Percentiles rank a stretch among this genome's conserved stretches.
Evolutionary conservation across 257 asterid genomes (phyloP).

Genomic region (Fraxinus americana): DNA sequence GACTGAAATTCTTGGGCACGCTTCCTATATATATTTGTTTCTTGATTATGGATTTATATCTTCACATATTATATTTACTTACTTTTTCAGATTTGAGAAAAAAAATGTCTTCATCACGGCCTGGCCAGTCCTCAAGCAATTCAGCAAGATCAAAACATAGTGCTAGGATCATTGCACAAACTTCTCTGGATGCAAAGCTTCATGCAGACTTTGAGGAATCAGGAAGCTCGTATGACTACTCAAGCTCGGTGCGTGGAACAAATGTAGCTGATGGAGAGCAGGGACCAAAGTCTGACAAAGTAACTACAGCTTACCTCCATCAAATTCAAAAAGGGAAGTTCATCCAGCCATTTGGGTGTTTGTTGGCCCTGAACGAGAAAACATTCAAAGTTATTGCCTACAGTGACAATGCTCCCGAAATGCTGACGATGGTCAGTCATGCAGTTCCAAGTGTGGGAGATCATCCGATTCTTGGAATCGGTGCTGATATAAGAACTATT

Average conservation of each 20-base stretch:
- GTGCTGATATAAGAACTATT: conserved; percentile 68
- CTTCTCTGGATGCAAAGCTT: conserved; percentile 81
- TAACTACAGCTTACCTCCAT: conserved; percentile 76
- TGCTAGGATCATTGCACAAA: conserved; percentile 74
- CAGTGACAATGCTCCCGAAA: conserved; percentile 83
- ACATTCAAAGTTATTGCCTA: conserved; percentile 78
- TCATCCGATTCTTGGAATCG: conserved; percentile 66
- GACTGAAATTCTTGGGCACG: not conserved
- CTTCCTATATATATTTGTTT: not conserved
- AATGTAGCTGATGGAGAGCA: conserved; percentile 33
- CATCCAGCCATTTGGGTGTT: conserved; percentile 86
- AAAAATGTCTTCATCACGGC: conserved; percentile 61
- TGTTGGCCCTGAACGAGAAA: conserved; percentile 79
- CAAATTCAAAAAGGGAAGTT: conserved; percentile 80
- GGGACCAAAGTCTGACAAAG: conserved; percentile 57
- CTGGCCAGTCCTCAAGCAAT: conserved; percentile 61
- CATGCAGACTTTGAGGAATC: conserved; percentile 83
- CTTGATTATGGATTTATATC: not conserved
- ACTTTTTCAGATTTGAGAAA: conserved; percentile 35
- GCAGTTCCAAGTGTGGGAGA: conserved; percentile 91
- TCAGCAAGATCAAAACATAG: conserved; percentile 73
- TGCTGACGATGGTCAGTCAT: conserved; percentile 84
- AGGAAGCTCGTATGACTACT: conserved; percentile 82
- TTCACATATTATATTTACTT: conserved; percentile 1
- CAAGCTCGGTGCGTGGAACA: conserved; percentile 60